These are phyloP conservation scores for Ochetophila trinervis DNA, from an alignment of 306 rosid species.

Conservation along the genomic window DNA sequence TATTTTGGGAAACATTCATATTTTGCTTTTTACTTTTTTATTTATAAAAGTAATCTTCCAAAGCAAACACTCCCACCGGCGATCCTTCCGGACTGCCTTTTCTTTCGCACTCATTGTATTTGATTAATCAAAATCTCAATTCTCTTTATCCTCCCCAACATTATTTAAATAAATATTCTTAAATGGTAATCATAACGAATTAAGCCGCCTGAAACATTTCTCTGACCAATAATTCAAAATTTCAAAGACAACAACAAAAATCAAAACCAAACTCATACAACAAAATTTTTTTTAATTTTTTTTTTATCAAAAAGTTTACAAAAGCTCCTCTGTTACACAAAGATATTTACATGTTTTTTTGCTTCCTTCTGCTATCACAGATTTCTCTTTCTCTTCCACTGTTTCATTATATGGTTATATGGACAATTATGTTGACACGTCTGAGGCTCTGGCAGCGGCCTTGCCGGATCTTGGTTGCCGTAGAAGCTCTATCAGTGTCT, in stretches of 20 bases:
- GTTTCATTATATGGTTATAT: constrained; percentile 17
- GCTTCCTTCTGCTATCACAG: not conserved
- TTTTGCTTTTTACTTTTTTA: not conserved
- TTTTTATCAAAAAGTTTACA: constrained; percentile 39
- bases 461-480: constrained; percentile 92
- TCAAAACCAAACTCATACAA: constrained; percentile 24
- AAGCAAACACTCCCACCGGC: not conserved
- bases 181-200: not conserved
- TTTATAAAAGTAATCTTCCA: not conserved
- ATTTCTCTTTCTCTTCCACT: not conserved
- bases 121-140: not conserved
- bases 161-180: not conserved
- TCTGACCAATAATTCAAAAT: not conserved
- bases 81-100: constrained; percentile 3
- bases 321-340: constrained; percentile 33
- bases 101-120: too few species aligned
- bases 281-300: constrained; percentile 4
- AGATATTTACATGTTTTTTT: constrained; percentile 47
- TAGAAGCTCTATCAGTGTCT: constrained; percentile 77
- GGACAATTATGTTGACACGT: constrained; percentile 36
- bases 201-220: not conserved
- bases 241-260: constrained; percentile 9
- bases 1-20: not conserved
- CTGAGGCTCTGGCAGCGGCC: constrained; percentile 42
- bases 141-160: not conserved